A percentile compares a stretch with the other conserved stretches of the same genome.
These are phyloP conservation scores for Sphaerulina vaccinii DNA, from an alignment of 2,329 filamentous ascomycete species.

Conservation along the genomic window DNA sequence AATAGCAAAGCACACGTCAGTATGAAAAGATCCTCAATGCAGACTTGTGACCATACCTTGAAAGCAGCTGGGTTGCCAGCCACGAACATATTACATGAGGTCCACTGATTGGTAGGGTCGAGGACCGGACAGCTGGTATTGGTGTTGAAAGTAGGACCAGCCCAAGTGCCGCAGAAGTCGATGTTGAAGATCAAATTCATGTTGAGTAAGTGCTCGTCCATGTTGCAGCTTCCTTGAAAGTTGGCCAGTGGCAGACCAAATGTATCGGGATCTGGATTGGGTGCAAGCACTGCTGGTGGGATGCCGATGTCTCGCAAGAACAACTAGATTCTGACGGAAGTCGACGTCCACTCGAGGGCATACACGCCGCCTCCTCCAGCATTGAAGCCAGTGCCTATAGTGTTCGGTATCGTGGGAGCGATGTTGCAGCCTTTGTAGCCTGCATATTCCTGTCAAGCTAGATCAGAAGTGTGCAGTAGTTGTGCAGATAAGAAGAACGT, in stretches of 20 bases:
- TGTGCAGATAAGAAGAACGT: slow-evolving; percentile 44
- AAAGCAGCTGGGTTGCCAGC: slow-evolving; percentile 28
- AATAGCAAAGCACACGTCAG: neutral
- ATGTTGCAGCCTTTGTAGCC: slow-evolving; percentile 39
- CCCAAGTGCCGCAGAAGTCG: slow-evolving; percentile 42
- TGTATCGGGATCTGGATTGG: slow-evolving; percentile 59
- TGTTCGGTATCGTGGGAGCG: slow-evolving; percentile 50
- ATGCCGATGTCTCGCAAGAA: slow-evolving; percentile 37
- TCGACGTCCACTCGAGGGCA: slow-evolving; percentile 36
- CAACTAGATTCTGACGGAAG: slow-evolving; percentile 38
- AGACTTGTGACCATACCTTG: slow-evolving; percentile 12
- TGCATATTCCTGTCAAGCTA: too few relatives aligned
- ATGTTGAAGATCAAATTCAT: slow-evolving; percentile 39
- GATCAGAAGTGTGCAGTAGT: neutral
- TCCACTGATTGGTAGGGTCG: slow-evolving; percentile 33
- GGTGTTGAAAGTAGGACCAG: slow-evolving; percentile 32
- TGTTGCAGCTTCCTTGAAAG: slow-evolving; percentile 52
- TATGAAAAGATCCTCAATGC: neutral
- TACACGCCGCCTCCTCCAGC: slow-evolving; percentile 48
- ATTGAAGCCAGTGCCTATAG: slow-evolving; percentile 40
- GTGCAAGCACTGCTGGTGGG: slow-evolving; percentile 50
- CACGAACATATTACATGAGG: slow-evolving; percentile 32
- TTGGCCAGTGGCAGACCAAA: slow-evolving; percentile 64
- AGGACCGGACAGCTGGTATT: slow-evolving; percentile 29
- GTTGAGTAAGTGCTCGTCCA: slow-evolving; percentile 38